Evolutionary conservation across 768 basidiomycete species (phyloP), one percentile per base, ranked within the genome.

Genomic region (Tulasnella sp.): DNA sequence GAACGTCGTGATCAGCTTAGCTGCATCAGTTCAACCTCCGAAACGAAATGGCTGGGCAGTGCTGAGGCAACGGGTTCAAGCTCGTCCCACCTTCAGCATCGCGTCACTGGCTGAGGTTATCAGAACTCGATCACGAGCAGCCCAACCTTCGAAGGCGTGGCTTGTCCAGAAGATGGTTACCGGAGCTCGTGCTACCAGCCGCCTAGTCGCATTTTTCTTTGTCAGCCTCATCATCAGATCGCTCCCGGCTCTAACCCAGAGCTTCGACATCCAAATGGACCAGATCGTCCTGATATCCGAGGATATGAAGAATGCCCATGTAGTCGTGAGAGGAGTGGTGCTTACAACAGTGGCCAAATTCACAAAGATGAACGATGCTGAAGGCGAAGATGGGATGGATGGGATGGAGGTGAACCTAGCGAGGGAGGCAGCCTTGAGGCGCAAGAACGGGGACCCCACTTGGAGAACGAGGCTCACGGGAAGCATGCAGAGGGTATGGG

Each of bases 201-300:
- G 85, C 41, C 67, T 76, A 1, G 70, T 72, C 57, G 78, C 82
- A 29, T 77, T 83, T 12, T 72, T 75, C 25, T n/a, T 34, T 12
- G 42, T 87, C 27, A 81, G 81, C 22, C 66, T 82, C 60, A 68
- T 77, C 60, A 84, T 88, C 62, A 76, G 76, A 51, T 79, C 78
- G 69, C 74, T 88, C 1, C 87, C 86, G n/a, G 73, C 75, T 53
- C 75, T 88, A 49, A 81, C 80, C 30, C 81, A 83, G 63, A 78
- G 80, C 0, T 68, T 87, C 24, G 80, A 83, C 49, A 80, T 88
- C 44, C 85, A 88, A 60, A 67, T 87, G 1, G 77, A 80, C 63
- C 74, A 75, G 17, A 77, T 78, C 2, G 69, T 74, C 2, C 63
- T 87, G 19, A 76, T 75, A 2, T 78, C 80, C 43, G 66, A 75